Conservation (phyloP, 352 stramenopile genomes). For the Phytophthora palmivora region DNA sequence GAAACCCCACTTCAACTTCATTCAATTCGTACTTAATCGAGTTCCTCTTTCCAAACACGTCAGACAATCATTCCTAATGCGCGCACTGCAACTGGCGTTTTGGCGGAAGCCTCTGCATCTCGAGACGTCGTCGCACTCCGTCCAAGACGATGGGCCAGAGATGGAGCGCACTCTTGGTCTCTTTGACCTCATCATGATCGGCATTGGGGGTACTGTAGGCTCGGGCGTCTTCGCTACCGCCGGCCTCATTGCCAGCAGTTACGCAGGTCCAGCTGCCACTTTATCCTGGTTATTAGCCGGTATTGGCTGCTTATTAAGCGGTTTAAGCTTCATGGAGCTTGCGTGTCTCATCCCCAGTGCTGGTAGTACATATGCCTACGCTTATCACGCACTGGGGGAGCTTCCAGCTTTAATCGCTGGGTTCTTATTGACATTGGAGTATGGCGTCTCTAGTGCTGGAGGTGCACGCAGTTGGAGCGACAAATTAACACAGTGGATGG, state of each 20-base stretch:
- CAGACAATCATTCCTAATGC: constrained; percentile 12
- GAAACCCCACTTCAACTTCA: too few relatives aligned
- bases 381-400: constrained; percentile 94
- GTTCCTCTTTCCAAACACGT: constrained; percentile 1
- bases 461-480: constrained; percentile 94
- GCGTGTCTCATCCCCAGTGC: constrained; percentile 87
- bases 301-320: constrained; percentile 79
- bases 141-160: constrained; percentile 17
- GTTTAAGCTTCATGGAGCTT: constrained; percentile 93
- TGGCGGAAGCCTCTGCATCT: constrained; percentile 79
- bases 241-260: constrained; percentile 68
- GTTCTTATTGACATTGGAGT: constrained; percentile 93
- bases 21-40: constrained; percentile 19
- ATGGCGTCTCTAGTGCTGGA: constrained; percentile 90
- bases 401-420: constrained; percentile 91
- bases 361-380: constrained; percentile 94
- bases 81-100: constrained; percentile 62
- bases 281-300: constrained; percentile 89
- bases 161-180: constrained; percentile 71
- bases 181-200: constrained; percentile 94
- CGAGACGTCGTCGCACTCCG: constrained; percentile 25
- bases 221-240: constrained; percentile 92
- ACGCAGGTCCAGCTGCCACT: constrained; percentile 78
- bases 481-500: constrained; percentile 91
- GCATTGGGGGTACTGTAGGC: constrained; percentile 95